A percentile compares a stretch with the other conserved stretches of the same genome.
phyloP scores from a whole-genome alignment of 2,329 filamentous ascomycete genomes.

The Boeremia lycopersici region DNA sequence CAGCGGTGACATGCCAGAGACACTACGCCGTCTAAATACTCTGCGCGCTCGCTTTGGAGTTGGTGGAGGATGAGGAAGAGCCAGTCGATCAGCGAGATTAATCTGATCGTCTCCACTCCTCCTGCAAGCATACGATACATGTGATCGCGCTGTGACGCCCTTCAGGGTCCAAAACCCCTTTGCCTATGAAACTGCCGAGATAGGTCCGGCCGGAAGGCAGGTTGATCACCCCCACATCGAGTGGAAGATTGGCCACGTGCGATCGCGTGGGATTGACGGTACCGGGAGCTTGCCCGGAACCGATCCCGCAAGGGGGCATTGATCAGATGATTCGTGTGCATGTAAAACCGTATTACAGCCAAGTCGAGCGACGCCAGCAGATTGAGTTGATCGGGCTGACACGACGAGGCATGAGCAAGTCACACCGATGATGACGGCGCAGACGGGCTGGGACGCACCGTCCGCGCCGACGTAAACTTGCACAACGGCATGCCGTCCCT shows the following conservation, averaged over 20 bases:
- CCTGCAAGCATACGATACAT: background rate
- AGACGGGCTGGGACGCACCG: conserved; percentile 22
- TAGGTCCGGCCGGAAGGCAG: background rate
- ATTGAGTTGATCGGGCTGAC: conserved; percentile 3
- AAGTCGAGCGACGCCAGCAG: background rate
- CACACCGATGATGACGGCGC: conserved; percentile 24
- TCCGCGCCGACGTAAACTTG: conserved; percentile 17
- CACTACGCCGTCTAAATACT: conserved; percentile 41
- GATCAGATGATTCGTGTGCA: background rate
- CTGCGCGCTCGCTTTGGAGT: conserved; percentile 43
- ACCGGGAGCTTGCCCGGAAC: background rate
- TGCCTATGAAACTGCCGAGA: background rate
- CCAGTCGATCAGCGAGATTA: background rate
- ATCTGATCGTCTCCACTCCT: background rate
- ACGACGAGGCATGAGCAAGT: conserved; percentile 3
- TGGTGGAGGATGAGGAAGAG: conserved; percentile 36
- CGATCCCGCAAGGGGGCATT: background rate
- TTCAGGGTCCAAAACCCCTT: background rate
- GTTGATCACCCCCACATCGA: conserved; percentile 1
- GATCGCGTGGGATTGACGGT: conserved; percentile 1
- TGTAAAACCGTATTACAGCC: too few species aligned
- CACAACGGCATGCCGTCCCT: conserved; percentile 9
- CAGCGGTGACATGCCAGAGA: conserved; percentile 39
- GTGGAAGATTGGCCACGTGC: conserved; percentile 8
- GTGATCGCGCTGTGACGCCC: background rate